phyloP scores from a whole-genome alignment of 371 early-diverging fungal genomes.

The Syncephalastrum sp. region DNA sequence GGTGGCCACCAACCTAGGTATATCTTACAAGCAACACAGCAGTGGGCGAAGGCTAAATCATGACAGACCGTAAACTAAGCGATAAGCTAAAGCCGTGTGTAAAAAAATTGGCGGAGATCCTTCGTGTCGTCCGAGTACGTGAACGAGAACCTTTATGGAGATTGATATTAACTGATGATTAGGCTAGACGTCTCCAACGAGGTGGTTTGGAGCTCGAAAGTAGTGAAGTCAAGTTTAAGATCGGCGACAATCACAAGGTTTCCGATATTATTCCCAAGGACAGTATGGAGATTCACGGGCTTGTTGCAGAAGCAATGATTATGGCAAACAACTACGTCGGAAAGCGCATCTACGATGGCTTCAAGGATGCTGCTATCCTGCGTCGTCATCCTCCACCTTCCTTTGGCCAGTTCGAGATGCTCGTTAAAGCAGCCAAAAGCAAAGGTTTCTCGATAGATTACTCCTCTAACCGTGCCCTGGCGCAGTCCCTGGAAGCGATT shows the following conservation, averaged over 20 bases:
- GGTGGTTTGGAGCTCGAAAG: constrained; percentile 78
- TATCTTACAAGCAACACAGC: background rate
- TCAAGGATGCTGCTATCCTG: constrained; percentile 86
- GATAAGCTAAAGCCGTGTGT: constrained; percentile 49
- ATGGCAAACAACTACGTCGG: constrained; percentile 96
- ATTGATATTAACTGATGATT: constrained; percentile 1
- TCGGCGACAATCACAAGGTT: constrained; percentile 58
- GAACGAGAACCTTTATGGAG: constrained; percentile 5
- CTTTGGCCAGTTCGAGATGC: constrained; percentile 61
- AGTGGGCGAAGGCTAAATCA: background rate
- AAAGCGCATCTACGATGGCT: constrained; percentile 73
- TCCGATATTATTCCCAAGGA: constrained; percentile 76
- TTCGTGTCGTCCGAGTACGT: constrained; percentile 53
- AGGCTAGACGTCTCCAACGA: constrained; percentile 54
- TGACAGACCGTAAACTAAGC: constrained; percentile 40
- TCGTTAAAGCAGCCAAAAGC: constrained; percentile 65
- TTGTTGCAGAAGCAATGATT: constrained; percentile 99
- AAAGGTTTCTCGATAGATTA: constrained; percentile 62
- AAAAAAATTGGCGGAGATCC: constrained; percentile 50
- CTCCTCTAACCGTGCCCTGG: constrained; percentile 67
- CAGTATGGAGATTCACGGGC: constrained; percentile 85
- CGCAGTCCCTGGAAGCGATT: constrained; percentile 52
- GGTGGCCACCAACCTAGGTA: constrained; percentile 49
- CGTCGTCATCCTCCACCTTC: constrained; percentile 81
- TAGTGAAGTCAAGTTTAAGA: constrained; percentile 74